These are phyloP conservation scores for Kazachstania bromeliacearum DNA, from an alignment of 805 yeast species.

Conservation along the genomic window DNA sequence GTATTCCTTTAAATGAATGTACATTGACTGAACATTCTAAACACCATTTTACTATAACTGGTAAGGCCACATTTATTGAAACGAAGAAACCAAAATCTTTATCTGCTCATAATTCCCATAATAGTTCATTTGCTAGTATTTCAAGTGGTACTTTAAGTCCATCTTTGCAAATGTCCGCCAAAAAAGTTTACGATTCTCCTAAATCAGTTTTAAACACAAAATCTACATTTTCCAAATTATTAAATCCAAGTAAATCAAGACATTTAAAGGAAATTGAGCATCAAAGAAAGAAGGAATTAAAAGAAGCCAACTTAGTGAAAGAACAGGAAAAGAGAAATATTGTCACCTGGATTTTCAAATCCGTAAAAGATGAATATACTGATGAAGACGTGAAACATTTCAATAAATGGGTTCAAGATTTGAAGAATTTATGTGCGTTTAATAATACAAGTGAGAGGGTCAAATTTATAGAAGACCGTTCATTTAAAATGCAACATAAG, in stretches of 20 bases:
- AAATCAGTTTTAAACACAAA: conserved; percentile 2
- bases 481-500: conserved; percentile 16
- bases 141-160: conserved; percentile 9
- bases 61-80: conserved; percentile 25
- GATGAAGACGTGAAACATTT: conserved; percentile 37
- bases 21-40: conserved; percentile 28
- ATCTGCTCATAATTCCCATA: neutral
- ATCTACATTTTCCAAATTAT: conserved; percentile 8
- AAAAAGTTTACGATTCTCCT: neutral
- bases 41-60: conserved; percentile 33
- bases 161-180: neutral
- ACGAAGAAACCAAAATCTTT: conserved; percentile 7
- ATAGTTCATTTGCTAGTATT: conserved; percentile 2
- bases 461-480: conserved; percentile 33
- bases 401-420: conserved; percentile 45
- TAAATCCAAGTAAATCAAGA: conserved; percentile 6
- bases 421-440: conserved; percentile 42
- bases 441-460: conserved; percentile 42
- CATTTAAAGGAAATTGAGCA: conserved; percentile 6
- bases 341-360: conserved; percentile 24
- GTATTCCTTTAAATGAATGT: conserved; percentile 33
- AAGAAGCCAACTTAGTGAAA: conserved; percentile 2
- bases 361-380: conserved; percentile 28
- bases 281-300: conserved; percentile 4
- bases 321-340: conserved; percentile 6